Evolutionary conservation across 257 asterid genomes (phyloP), one percentile per base, ranked within the genome.

Genomic region (Salvia miltiorrhiza): DNA sequence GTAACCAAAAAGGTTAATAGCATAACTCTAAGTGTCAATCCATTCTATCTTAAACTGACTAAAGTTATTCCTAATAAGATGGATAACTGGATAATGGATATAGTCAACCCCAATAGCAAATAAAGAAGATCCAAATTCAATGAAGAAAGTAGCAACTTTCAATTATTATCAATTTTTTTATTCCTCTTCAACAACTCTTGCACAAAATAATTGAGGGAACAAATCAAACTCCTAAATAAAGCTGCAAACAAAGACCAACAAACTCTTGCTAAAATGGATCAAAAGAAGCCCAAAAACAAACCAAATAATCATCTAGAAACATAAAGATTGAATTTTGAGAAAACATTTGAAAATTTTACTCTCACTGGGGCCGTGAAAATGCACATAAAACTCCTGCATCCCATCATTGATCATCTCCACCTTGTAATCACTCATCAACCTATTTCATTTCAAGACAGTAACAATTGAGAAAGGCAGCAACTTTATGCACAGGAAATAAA

Each of bases 391-490:
- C 76, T 85, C 88, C 54, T 90, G 96, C 88, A 93, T 86, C 72
- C 87, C 92, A 82, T 93, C 99, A 67, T 90, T 90, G 70, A 90
- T 82, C 89, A 82, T 84, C 88, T 93, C 99, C 78, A 93, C 99
- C 88, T 93, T 87, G 88, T 87, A 93, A 79, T 93, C 99, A 61
- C 95, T 90, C 99, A 93, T 93, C 99, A 93, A 86, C 94, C 99
- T 93, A 73, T 71, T 73, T 28, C 83, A 86, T 61, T 30, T 52
- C 69, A n/a, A n/a, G n/a, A n/a, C n/a, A 77, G 30, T 20, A 39
- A 65, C 28, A 45, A 64, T 28, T 20, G 56, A 12, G 43, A 70
- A 47, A 28, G 5, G 19, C 32, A 60, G 13, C 68, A 65, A 64
- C 19, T 56, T 33, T 55, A 59, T 24, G 17, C 54, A 54, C 26